Evolutionary conservation across 352 stramenopile species (phyloP).

Genomic region (Phytophthora ramorum): DNA sequence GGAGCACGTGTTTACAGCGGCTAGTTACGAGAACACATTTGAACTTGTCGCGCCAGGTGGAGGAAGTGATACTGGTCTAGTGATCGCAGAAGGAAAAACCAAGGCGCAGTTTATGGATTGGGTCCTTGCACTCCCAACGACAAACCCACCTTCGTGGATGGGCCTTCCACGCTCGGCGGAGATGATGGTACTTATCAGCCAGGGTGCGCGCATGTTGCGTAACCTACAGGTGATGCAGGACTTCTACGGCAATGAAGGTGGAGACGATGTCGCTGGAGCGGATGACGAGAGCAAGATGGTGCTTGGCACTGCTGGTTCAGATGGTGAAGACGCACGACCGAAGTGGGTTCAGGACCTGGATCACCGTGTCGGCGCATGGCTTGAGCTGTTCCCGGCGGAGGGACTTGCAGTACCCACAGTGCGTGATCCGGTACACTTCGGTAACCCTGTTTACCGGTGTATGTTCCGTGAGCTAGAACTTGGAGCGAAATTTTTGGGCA

Average conservation of each 20-base stretch:
- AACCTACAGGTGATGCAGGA: conserved; percentile 89
- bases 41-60: conserved; percentile 57
- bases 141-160: conserved; percentile 94
- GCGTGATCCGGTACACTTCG: conserved; percentile 66
- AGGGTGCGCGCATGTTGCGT: conserved; percentile 78
- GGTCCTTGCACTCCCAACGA: conserved; percentile 85
- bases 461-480: conserved; percentile 90
- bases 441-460: conserved; percentile 92
- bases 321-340: conserved; percentile 56
- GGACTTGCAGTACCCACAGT: conserved; percentile 51
- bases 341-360: conserved; percentile 89
- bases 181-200: conserved; percentile 86
- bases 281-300: conserved; percentile 76
- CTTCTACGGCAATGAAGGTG: conserved; percentile 72
- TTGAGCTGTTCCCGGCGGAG: conserved; percentile 60
- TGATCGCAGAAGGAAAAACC: conserved; percentile 91
- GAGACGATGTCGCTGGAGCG: conserved; percentile 35
- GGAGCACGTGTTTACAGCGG: conserved; percentile 92
- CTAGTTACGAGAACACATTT: conserved; percentile 94
- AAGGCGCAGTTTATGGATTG: conserved; percentile 93
- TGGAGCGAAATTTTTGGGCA: conserved; percentile 66
- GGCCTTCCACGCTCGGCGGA: conserved; percentile 93
- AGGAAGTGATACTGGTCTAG: conserved; percentile 55
- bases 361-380: conserved; percentile 65
- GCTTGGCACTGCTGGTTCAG: conserved; percentile 32